These are phyloP conservation scores for Kappamyces sp. DNA, from an alignment of 192 early-diverging fungal species.

Conservation along the genomic window DNA sequence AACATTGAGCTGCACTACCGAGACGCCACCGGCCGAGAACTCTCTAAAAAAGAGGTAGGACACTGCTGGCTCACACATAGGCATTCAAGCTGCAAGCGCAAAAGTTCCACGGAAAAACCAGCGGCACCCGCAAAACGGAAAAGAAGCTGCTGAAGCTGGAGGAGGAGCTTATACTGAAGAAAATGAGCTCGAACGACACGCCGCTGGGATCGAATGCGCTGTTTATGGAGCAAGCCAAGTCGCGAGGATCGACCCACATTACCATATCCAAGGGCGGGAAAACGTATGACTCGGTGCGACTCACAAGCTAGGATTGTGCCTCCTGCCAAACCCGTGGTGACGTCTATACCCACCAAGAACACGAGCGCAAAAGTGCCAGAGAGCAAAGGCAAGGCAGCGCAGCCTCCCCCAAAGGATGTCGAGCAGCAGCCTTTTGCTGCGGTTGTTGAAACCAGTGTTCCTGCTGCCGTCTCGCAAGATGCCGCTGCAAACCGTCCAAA, in stretches of 20 bases:
- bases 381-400: too few relatives aligned
- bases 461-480: too few relatives aligned
- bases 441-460: too few relatives aligned
- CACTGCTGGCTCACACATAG: constrained; percentile 21
- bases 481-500: too few relatives aligned
- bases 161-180: constrained; percentile 69
- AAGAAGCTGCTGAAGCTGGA: constrained; percentile 76
- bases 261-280: constrained; percentile 35
- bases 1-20: constrained; percentile 84
- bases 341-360: too few relatives aligned
- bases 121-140: constrained; percentile 93
- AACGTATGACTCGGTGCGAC: neutral
- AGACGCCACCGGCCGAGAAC: constrained; percentile 76
- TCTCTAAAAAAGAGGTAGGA: constrained; percentile 76
- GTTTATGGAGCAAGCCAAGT: constrained; percentile 64
- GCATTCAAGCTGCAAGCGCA: constrained; percentile 88
- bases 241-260: constrained; percentile 69
- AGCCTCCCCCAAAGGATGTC: too few relatives aligned
- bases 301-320: too few relatives aligned
- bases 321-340: too few relatives aligned
- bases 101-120: constrained; percentile 91
- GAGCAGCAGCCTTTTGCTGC: too few relatives aligned
- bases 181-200: constrained; percentile 67
- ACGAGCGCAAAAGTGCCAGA: too few relatives aligned
- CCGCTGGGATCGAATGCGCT: constrained; percentile 71